Conservation (phyloP, 169 alveolate species). For the Miamiensis avidus region DNA sequence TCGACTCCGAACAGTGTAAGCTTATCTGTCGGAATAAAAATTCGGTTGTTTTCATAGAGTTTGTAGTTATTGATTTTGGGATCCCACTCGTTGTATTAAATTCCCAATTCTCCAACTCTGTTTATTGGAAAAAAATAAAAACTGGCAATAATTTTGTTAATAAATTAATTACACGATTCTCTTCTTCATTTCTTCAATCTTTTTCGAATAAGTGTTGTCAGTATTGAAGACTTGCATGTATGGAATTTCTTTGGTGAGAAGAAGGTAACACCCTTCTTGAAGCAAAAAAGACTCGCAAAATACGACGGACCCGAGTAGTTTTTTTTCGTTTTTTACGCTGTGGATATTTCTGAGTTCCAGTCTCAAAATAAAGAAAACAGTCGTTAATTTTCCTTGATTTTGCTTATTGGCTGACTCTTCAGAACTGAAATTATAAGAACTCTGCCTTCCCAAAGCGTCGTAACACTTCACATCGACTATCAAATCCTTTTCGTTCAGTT, state of each 20-base stretch:
- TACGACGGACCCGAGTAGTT: background rate
- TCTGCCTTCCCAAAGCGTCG: conserved; percentile 42
- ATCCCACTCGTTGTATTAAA: background rate
- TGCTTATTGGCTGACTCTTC: conserved; percentile 30
- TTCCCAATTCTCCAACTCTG: background rate
- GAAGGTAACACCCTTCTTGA: conserved; percentile 40
- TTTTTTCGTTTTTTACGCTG: background rate
- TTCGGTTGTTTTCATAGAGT: background rate
- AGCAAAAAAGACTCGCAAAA: conserved; percentile 30
- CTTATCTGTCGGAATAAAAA: conserved; percentile 10
- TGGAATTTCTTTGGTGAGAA: conserved; percentile 35
- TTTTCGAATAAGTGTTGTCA: conserved; percentile 9
- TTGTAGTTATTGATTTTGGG: background rate
- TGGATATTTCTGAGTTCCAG: conserved; percentile 6
- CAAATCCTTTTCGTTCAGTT: background rate
- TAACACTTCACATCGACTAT: conserved; percentile 4
- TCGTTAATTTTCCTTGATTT: conserved; percentile 34
- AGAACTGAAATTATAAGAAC: no score
- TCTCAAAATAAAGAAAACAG: conserved; percentile 31
- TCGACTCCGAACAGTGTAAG: conserved; percentile 9
- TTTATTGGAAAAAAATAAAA: no score
- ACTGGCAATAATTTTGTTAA: no score
- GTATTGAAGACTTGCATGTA: conserved; percentile 5
- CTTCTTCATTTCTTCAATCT: conserved; percentile 17
- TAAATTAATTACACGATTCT: background rate